Percentiles rank a stretch among this genome's conserved stretches.
Evolutionary conservation across 2,329 filamentous ascomycete genomes (phyloP).

Genomic region (Alternaria burnsii): DNA sequence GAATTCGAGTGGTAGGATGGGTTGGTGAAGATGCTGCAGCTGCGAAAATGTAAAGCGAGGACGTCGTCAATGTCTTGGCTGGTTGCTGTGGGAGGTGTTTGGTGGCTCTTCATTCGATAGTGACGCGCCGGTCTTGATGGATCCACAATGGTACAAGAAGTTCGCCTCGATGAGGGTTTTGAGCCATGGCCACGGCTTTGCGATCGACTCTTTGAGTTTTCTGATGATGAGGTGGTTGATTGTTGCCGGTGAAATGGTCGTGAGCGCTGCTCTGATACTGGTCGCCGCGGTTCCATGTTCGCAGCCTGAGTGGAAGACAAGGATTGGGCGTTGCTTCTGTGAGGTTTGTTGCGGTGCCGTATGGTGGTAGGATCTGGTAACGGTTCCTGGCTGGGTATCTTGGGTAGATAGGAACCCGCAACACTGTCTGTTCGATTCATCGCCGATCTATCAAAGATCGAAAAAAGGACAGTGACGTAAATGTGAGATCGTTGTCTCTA

Average conservation of each 20-base stretch:
- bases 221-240: slow-evolving; percentile 42
- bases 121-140: slow-evolving; percentile 47
- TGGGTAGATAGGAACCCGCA: slow-evolving; percentile 33
- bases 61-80: slow-evolving; percentile 51
- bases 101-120: slow-evolving; percentile 46
- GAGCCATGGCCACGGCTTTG: slow-evolving; percentile 41
- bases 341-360: slow-evolving; percentile 29
- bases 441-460: slow-evolving; percentile 33
- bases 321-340: slow-evolving; percentile 15
- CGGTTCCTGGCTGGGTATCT: slow-evolving; percentile 26
- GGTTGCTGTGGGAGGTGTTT: slow-evolving; percentile 32
- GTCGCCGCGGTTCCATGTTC: slow-evolving; percentile 25
- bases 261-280: slow-evolving; percentile 40
- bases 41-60: slow-evolving; percentile 51
- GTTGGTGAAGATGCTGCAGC: slow-evolving; percentile 47
- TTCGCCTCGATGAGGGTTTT: slow-evolving; percentile 46
- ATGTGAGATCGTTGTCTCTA: slow-evolving; percentile 7
- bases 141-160: slow-evolving; percentile 47
- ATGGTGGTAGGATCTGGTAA: slow-evolving; percentile 32
- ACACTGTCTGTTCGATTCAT: slow-evolving; percentile 49
- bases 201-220: slow-evolving; percentile 39
- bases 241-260: slow-evolving; percentile 30
- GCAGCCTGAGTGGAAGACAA: slow-evolving; percentile 11
- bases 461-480: slow-evolving; percentile 27
- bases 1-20: slow-evolving; percentile 39